These are phyloP conservation scores for Suillus placidus DNA, from an alignment of 768 basidiomycete genomes.

Conservation along the genomic window DNA sequence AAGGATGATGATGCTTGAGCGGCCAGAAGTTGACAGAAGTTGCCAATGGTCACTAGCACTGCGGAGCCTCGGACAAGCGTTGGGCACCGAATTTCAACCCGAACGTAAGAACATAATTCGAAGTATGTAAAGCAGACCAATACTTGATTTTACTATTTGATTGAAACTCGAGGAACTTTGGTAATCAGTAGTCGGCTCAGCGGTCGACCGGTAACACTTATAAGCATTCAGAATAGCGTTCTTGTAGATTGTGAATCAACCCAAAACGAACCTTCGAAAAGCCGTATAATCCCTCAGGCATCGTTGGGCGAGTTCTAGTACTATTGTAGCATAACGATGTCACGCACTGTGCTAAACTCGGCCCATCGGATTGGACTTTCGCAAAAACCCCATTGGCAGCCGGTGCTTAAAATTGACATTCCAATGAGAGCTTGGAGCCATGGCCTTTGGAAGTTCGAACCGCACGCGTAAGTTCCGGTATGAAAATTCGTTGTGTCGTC, in stretches of 20 bases:
- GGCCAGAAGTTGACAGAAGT: neutral
- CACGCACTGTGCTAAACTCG: neutral
- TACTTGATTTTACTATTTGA: neutral
- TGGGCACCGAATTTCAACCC: neutral
- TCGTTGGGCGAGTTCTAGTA: neutral
- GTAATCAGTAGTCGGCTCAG: neutral
- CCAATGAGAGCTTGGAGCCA: neutral
- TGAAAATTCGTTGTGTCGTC: neutral
- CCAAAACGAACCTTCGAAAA: too few species aligned
- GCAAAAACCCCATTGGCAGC: neutral
- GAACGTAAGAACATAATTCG: conserved; percentile 1
- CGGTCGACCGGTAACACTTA: neutral
- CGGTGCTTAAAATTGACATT: neutral
- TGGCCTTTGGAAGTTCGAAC: neutral
- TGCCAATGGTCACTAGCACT: neutral
- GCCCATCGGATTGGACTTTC: too few species aligned
- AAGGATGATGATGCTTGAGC: conserved; percentile 2
- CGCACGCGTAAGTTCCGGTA: conserved; percentile 7
- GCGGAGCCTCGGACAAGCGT: neutral
- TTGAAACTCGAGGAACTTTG: neutral
- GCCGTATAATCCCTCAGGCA: neutral
- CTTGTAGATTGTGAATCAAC: neutral
- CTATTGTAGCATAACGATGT: neutral
- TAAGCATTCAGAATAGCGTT: neutral
- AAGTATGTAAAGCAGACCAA: conserved; percentile 3